These are phyloP conservation scores for Beauveria australis DNA, from an alignment of 2,329 filamentous ascomycete genomes.

Conservation along the genomic window DNA sequence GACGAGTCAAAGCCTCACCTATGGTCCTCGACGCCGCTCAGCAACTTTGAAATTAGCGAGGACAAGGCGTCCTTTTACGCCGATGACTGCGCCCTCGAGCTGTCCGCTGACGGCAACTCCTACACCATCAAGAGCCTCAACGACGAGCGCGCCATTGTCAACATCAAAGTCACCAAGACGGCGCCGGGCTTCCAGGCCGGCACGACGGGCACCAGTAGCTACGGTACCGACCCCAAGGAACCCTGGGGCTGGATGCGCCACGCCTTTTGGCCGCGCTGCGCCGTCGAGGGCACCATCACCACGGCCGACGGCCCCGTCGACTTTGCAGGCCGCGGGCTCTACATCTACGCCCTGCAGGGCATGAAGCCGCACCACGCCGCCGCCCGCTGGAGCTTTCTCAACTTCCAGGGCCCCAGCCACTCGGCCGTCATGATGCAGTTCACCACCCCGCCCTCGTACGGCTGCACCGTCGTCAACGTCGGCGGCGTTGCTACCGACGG, in stretches of 20 bases:
- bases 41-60: constrained; percentile 75
- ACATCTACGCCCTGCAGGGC: constrained; percentile 81
- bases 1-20: constrained; percentile 64
- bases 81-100: constrained; percentile 73
- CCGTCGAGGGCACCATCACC: constrained; percentile 72
- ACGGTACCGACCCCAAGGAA: constrained; percentile 73
- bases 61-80: constrained; percentile 79
- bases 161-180: constrained; percentile 68
- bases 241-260: constrained; percentile 94
- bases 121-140: constrained; percentile 89
- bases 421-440: constrained; percentile 94
- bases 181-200: constrained; percentile 80
- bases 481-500: constrained; percentile 75
- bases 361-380: constrained; percentile 99
- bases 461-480: constrained; percentile 72
- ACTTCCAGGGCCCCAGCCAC: constrained; percentile 81
- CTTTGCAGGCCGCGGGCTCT: constrained; percentile 71
- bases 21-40: constrained; percentile 76
- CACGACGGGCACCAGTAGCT: constrained; percentile 74
- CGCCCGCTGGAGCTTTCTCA: constrained; percentile 83
- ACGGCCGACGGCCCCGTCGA: constrained; percentile 68
- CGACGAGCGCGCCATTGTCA: constrained; percentile 73
- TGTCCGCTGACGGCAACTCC: constrained; percentile 72
- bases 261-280: constrained; percentile 86
- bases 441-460: constrained; percentile 89